phyloP scores from a whole-genome alignment of 148 eudicot genomes.

The Persicaria maculosa region DNA sequence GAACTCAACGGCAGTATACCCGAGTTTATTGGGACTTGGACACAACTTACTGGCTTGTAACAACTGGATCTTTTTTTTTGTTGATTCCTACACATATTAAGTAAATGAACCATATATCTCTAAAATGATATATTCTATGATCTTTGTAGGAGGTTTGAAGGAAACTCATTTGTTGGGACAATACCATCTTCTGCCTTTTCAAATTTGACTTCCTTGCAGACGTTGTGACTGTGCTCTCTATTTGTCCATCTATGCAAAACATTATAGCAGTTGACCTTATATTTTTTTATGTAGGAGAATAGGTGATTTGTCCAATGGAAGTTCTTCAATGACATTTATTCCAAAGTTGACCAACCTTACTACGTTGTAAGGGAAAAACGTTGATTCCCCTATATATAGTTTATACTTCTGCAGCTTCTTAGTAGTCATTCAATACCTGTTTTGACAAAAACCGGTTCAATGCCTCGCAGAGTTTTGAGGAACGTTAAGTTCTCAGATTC shows the following conservation, averaged over 20 bases:
- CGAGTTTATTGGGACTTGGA: slow-evolving; percentile 55
- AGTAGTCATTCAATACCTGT: no score
- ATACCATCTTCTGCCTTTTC: slow-evolving; percentile 43
- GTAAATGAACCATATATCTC: neutral
- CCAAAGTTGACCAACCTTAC: slow-evolving; percentile 11
- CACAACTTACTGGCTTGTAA: slow-evolving; percentile 45
- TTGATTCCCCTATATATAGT: no score
- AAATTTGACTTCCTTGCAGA: slow-evolving; percentile 32
- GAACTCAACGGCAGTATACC: slow-evolving; percentile 63
- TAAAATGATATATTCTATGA: neutral
- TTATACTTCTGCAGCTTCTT: neutral
- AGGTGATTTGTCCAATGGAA: slow-evolving; percentile 16
- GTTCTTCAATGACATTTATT: slow-evolving; percentile 15
- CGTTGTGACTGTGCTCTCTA: slow-evolving; percentile 26
- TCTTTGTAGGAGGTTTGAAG: slow-evolving; percentile 48
- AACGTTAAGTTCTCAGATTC: slow-evolving; percentile 65
- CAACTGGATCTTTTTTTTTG: slow-evolving; percentile 7
- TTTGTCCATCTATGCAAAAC: neutral
- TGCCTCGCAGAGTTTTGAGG: slow-evolving; percentile 48
- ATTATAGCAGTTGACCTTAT: neutral
- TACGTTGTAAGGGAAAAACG: slow-evolving; percentile 11
- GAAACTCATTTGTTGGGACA: slow-evolving; percentile 54
- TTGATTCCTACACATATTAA: neutral
- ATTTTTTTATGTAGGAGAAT: slow-evolving; percentile 17
- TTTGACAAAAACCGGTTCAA: neutral